Base-by-base conservation (phyloP, 2,329 filamentous ascomycete genomes). In the Botrytis byssoidea region DNA sequence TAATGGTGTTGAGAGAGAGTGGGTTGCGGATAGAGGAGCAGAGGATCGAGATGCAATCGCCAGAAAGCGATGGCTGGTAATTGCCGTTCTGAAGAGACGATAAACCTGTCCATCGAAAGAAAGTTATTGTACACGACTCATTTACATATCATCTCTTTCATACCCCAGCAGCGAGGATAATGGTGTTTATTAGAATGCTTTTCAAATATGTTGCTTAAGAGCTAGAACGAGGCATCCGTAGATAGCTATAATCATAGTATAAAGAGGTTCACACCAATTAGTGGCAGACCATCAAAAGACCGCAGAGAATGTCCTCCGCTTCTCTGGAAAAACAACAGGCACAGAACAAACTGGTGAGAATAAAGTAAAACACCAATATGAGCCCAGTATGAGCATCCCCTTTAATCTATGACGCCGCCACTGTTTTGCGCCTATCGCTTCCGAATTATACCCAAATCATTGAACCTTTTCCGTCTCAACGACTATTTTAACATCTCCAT, bases 61-160 rank as follows among this genome's bases (percentile, higher is more conserved):
- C 79, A 84, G 89, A 78, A 94, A 93, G 83, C 87, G 89, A 76
- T 94, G 92, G 91, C 83, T 93, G n/a, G 88, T 89, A 7, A 84
- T 93, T 73, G 87, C 85, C 6, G 83, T 87, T 73, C 79, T 91
- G 78, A 86, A 77, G 76, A 80, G 65, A 35, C 37, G 71, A 42
- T 59, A 40, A 59, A 57, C 3, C 22, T 18, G 37, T 32, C 3
- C 40, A 14, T 55, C n/a, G 48, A 51, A 51, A 22, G 22, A 57
- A 22, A 3, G 14, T 18, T 14, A 29, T 57, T 12, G 48, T 42
- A 42, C 16, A 68, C 8, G 14, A 20, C 5, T n/a, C 35, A 12
- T 40, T 14, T 18, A 16, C 40, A 22, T 5, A 42, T 18, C n/a
- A 57, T 16, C 20, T n/a, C 20, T n/a, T 42, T 20, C n/a, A 68